Evolutionary conservation across 495 filamentous ascomycete species (phyloP), one percentile per base, ranked within the genome.

Genomic region (Thozetella sp.): DNA sequence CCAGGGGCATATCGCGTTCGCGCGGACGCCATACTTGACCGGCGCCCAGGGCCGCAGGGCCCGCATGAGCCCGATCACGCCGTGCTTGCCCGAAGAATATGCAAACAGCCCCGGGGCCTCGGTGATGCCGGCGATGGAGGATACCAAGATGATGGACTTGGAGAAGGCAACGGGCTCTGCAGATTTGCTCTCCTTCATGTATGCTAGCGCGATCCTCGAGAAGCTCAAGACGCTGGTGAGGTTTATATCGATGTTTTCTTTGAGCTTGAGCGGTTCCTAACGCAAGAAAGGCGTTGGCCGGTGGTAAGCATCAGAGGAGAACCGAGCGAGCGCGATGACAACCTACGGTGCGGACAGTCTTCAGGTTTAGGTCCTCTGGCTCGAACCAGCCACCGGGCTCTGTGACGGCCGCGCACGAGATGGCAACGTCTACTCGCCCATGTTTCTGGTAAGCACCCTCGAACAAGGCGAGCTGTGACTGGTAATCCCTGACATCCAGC

Each of bases 1-100:
- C 81, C 80, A 85, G 1, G 83, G 83, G 60, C 81, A 84, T 54
- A 85, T 73, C 15, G 77, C 76, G 62, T 85, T 86, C 57, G 78
- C 74, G 22, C 83, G 76, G 22, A 84, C 66, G 34, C 69, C 64
- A 60, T 78, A 73, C 0, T 73, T 67, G 0, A 65, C 64, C 2
- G 73, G 70, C 37, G 80, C 63, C 61, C 75, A 78, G 24, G 56
- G 67, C 48, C 76, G 72, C 15, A 83, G 67, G 22, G 79, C 73
- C 20, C 80, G 73, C 75, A 82, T 79, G 2, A 82, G 72, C 0
- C 80, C 81, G 6, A 78, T 65, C 6, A 84, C 73, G 25, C 80
- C 81, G 48, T 82, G 77, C 63, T 84, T 83, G 20, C 79, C 68
- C 1, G 79, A 72, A 24, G 77, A 74, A 64, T 86, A 85, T 50